Evolutionary conservation across 495 filamentous ascomycete species (phyloP), one percentile per base, ranked within the genome.

Genomic region (Thozetella sp.): DNA sequence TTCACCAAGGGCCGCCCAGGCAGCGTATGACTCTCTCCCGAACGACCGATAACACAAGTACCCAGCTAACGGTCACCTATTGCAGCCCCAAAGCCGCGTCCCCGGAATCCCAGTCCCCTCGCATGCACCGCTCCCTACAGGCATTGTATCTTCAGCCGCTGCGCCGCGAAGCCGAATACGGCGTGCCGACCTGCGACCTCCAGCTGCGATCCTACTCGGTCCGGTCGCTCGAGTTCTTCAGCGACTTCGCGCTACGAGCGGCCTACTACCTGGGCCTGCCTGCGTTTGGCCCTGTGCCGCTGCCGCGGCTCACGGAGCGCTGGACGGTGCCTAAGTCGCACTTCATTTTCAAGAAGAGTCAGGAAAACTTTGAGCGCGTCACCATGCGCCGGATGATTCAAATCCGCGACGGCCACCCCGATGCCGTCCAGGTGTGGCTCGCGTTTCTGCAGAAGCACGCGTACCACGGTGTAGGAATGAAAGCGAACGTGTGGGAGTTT

Each of bases 391-490:
- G 95, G 23, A 71, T 97, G 63, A 92, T 99, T 53, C 93, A 97
- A 78, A 93, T 99, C 70, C 88, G 92, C 67, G 95, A 98, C 74
- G 96, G 93, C 6, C 82, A 97, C 72, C 87, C 92, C 13, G 92
- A 97, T 73, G 86, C 84, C 2, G 93, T 99, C 34, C 88, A 95
- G 73, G 67, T 90, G 23, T 99, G 95, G 95, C 74, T 99, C 48
- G 93, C 91, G 13, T 98, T 95, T 62, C 71, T 99, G 62, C 85
- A 87, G 71, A 96, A 95, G 75, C 88, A 97, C 68, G 87, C 90
- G 15, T 97, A 94, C 70, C 91, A 96, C 69, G 95, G 96, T 10
- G 88, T 98, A 24, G 95, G 95, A 67, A 97, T 99, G 93, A 99
- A 99, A 82, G 94, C 96, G 23, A 97, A 99, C 68, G 83, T 98